Evolutionary conservation across 75 land plant species (phyloP).

Genomic region (Chamaecyparis obtusa): DNA sequence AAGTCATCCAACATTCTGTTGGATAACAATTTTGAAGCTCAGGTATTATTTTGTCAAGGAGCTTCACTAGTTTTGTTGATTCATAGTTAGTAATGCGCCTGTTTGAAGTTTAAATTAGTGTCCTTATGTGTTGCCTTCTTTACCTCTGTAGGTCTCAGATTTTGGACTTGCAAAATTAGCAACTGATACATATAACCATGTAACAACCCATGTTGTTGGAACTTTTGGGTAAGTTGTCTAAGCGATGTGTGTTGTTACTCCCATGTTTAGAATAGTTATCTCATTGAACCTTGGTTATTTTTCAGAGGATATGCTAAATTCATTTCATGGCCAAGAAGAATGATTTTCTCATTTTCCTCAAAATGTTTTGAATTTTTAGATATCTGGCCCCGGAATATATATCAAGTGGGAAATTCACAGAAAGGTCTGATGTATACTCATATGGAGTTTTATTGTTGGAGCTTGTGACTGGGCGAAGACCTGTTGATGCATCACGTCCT

Average conservation of each 20-base stretch:
- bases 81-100: not conserved
- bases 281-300: not conserved
- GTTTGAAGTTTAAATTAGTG: not conserved
- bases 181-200: constrained; percentile 46
- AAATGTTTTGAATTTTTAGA: constrained; percentile 11
- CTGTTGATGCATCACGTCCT: constrained; percentile 35
- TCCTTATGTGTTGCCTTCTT: constrained; percentile 6
- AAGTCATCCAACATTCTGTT: constrained; percentile 35
- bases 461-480: constrained; percentile 42
- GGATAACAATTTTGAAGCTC: constrained; percentile 39
- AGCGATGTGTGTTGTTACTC: constrained; percentile 4
- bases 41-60: constrained; percentile 15
- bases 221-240: constrained; percentile 42
- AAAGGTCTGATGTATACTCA: constrained; percentile 46
- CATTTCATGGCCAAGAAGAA: not conserved
- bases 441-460: constrained; percentile 49
- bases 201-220: constrained; percentile 60
- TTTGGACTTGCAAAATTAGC: constrained; percentile 66
- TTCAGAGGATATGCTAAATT: not conserved
- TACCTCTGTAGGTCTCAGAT: constrained; percentile 43
- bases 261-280: not conserved
- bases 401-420: constrained; percentile 40
- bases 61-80: not conserved
- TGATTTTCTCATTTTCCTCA: not conserved
- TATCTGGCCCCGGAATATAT: constrained; percentile 57